Conservation (phyloP, 1,139 yeast species). For the Kodamaea derodonti region DNA sequence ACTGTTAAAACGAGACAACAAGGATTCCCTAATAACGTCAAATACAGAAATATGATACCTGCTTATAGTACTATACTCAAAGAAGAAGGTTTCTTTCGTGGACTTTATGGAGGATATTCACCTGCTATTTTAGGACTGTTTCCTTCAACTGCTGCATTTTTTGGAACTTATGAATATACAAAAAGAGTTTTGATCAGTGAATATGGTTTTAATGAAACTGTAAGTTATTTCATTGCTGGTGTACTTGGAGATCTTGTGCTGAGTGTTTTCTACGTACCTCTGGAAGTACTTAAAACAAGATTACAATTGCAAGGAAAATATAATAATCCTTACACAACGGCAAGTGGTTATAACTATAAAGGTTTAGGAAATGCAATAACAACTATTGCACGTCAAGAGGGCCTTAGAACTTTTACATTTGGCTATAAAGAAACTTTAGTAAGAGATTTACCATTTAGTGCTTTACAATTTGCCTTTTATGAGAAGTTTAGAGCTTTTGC, state of each 20-base stretch:
- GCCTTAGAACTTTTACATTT: constrained; percentile 69
- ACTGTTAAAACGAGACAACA: constrained; percentile 97
- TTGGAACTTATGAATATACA: constrained; percentile 80
- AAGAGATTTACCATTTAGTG: constrained; percentile 92
- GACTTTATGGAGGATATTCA: constrained; percentile 86
- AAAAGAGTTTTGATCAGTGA: constrained; percentile 68
- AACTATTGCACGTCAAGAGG: constrained; percentile 66
- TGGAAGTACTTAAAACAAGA: constrained; percentile 92
- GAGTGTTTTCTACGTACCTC: constrained; percentile 92
- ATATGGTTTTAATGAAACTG: constrained; percentile 69
- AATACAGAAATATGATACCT: constrained; percentile 62
- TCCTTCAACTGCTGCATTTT: constrained; percentile 91
- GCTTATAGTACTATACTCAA: constrained; percentile 70
- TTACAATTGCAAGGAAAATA: constrained; percentile 85
- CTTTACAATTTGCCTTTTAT: constrained; percentile 92
- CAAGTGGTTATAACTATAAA: constrained; percentile 79
- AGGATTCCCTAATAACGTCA: constrained; percentile 68
- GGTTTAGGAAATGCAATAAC: constrained; percentile 65
- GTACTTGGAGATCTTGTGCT: constrained; percentile 88
- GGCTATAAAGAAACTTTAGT: constrained; percentile 93
- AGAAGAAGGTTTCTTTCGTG: constrained; percentile 83
- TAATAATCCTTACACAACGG: constrained; percentile 73
- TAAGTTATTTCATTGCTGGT: constrained; percentile 80
- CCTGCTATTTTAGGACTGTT: constrained; percentile 91
- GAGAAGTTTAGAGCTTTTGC: constrained; percentile 75